Conservation (phyloP, 345 rosid species). For the Arabidopsis suecica region DNA sequence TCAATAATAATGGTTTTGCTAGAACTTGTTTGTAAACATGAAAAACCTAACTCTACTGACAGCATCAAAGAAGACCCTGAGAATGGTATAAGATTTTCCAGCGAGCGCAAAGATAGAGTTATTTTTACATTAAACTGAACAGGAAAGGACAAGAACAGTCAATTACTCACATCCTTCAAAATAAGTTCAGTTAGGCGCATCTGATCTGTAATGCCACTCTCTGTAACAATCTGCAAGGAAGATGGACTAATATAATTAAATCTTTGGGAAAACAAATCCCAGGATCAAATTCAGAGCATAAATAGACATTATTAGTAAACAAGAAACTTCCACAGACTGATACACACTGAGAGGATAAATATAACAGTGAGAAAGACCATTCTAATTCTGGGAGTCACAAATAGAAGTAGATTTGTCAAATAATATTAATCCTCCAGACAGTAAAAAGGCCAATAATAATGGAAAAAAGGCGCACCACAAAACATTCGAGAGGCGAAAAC, state of each 20-base stretch:
- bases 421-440: background rate
- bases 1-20: slow-evolving; percentile 17
- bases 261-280: slow-evolving; percentile 60
- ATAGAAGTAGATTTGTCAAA: slow-evolving; percentile 15
- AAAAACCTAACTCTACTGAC: slow-evolving; percentile 2
- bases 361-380: background rate
- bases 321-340: slow-evolving; percentile 15
- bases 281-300: slow-evolving; percentile 17
- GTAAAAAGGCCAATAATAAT: slow-evolving; percentile 1
- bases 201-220: slow-evolving; percentile 93
- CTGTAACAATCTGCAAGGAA: slow-evolving; percentile 63
- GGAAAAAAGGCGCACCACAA: slow-evolving; percentile 23
- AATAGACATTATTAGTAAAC: slow-evolving; percentile 13
- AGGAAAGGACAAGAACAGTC: slow-evolving; percentile 10
- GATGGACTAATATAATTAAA: slow-evolving; percentile 27
- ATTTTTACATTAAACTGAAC: slow-evolving; percentile 6
- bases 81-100: slow-evolving; percentile 18
- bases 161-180: slow-evolving; percentile 74
- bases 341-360: slow-evolving; percentile 23
- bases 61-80: slow-evolving; percentile 26
- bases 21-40: slow-evolving; percentile 16
- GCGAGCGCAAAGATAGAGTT: slow-evolving; percentile 3
- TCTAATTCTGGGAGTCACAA: slow-evolving; percentile 18
- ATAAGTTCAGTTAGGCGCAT: slow-evolving; percentile 79
- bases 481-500: slow-evolving; percentile 13